Evolutionary conservation across 805 yeast genomes (phyloP).

Genomic region (Wickerhamomyces queroliae): DNA sequence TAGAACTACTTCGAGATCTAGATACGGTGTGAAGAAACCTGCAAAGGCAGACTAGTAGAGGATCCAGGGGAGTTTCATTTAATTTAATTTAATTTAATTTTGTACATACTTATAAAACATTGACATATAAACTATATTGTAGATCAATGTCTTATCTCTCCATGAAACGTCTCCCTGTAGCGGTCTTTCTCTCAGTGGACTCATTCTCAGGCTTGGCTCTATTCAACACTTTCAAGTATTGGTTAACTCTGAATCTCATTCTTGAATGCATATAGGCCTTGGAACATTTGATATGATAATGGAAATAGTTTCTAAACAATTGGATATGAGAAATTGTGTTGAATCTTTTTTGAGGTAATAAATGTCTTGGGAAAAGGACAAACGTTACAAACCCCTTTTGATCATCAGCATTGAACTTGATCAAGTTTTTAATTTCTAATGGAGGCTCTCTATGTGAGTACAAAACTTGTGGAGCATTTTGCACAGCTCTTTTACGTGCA

Average conservation of each 20-base stretch:
- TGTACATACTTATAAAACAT: not conserved
- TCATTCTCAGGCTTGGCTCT: constrained; percentile 95
- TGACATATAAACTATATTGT: not conserved
- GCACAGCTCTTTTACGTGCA: constrained; percentile 92
- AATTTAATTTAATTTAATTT: not conserved
- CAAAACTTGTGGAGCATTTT: constrained; percentile 96
- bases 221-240: constrained; percentile 90
- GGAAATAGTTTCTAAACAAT: constrained; percentile 93
- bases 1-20: constrained; percentile 82
- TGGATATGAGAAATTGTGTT: constrained; percentile 88
- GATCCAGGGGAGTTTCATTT: too few species aligned
- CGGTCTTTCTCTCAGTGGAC: constrained; percentile 40
- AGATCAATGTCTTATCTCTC: constrained; percentile 1
- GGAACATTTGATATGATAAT: constrained; percentile 96
- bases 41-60: constrained; percentile 29
- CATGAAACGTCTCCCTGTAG: constrained; percentile 24
- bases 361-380: constrained; percentile 80
- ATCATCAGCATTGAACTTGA: constrained; percentile 31
- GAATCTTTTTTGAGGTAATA: constrained; percentile 62
- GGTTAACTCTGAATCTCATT: constrained; percentile 93
- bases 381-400: constrained; percentile 54
- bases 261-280: constrained; percentile 98
- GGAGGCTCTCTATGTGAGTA: constrained; percentile 92
- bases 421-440: constrained; percentile 59
- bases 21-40: constrained; percentile 90